These are phyloP conservation scores for Lotmaria passim DNA, from an alignment of 208 protist genomes.

Conservation along the genomic window DNA sequence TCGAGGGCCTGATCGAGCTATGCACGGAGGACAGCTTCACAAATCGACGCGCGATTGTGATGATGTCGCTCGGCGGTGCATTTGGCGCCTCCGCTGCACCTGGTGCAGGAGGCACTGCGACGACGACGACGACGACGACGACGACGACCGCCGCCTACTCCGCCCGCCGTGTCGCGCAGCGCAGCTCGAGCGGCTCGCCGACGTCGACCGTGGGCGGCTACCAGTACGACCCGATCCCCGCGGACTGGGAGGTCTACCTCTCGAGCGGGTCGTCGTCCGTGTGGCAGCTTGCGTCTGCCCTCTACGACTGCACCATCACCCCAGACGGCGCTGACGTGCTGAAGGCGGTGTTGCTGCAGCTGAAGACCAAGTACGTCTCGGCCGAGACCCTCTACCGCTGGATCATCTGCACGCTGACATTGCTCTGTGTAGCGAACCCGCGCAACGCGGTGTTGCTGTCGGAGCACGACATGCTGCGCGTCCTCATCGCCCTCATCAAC, in stretches of 20 bases:
- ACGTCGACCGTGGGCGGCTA: constrained; percentile 2
- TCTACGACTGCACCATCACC: constrained; percentile 59
- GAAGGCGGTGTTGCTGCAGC: constrained; percentile 49
- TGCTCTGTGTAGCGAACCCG: constrained; percentile 74
- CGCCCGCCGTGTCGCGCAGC: constrained; percentile 6
- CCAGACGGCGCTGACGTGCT: constrained; percentile 44
- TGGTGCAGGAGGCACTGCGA: not conserved
- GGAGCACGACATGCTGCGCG: constrained; percentile 51
- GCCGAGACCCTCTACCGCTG: constrained; percentile 74
- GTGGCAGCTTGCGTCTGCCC: constrained; percentile 69
- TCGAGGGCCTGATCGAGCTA: constrained; percentile 74
- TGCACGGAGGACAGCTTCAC: constrained; percentile 74
- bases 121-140: not conserved
- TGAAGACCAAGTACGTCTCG: constrained; percentile 52
- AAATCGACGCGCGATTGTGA: constrained; percentile 43
- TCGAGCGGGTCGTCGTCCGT: constrained; percentile 46
- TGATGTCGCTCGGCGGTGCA: constrained; percentile 13
- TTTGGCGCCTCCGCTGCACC: not conserved
- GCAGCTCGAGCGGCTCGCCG: not conserved
- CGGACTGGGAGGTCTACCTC: constrained; percentile 72
- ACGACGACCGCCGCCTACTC: not conserved
- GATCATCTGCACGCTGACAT: constrained; percentile 63
- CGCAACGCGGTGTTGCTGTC: constrained; percentile 61
- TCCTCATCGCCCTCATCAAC: constrained; percentile 66
- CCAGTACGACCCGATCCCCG: constrained; percentile 67